Percentiles rank a stretch among this genome's conserved stretches.
phyloP scores from a whole-genome alignment of 202 grass and related monocot species.

The Cymbopogon flexuosus region DNA sequence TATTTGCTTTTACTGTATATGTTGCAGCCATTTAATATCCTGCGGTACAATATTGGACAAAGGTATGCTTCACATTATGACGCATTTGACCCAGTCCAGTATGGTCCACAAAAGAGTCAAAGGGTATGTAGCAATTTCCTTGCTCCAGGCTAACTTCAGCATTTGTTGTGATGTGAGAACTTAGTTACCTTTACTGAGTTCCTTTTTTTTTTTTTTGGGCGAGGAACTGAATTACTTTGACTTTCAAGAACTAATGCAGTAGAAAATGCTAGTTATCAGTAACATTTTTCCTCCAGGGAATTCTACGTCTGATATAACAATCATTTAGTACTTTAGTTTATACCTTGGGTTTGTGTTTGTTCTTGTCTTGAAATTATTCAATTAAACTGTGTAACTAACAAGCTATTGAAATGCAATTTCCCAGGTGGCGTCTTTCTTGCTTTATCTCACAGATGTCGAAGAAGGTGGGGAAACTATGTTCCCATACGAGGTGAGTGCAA shows the following conservation, averaged over 20 bases:
- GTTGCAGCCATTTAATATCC: constrained; percentile 76
- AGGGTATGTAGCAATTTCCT: constrained; percentile 45
- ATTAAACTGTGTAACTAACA: neutral
- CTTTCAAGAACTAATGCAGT: neutral
- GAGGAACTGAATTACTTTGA: too few relatives aligned
- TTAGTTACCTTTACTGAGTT: neutral
- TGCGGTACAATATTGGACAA: constrained; percentile 88
- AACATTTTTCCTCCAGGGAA: constrained; percentile 1
- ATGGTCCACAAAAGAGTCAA: constrained; percentile 90
- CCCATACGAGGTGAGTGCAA: constrained; percentile 70
- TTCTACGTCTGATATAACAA: neutral
- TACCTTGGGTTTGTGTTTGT: neutral
- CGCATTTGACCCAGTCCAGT: constrained; percentile 82
- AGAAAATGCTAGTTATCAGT: neutral
- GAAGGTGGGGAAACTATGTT: constrained; percentile 99
- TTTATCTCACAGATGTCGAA: constrained; percentile 89
- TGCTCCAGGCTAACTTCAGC: constrained; percentile 2
- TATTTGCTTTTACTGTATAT: constrained; percentile 17
- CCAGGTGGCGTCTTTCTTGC: constrained; percentile 89
- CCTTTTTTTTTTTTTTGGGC: too few relatives aligned
- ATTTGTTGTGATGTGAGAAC: neutral
- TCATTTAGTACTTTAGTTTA: neutral
- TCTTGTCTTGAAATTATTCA: neutral
- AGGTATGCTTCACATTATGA: constrained; percentile 96
- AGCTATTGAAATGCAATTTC: constrained; percentile 28